phyloP scores from a whole-genome alignment of 257 asterid species.

The Penstemon eatonii region DNA sequence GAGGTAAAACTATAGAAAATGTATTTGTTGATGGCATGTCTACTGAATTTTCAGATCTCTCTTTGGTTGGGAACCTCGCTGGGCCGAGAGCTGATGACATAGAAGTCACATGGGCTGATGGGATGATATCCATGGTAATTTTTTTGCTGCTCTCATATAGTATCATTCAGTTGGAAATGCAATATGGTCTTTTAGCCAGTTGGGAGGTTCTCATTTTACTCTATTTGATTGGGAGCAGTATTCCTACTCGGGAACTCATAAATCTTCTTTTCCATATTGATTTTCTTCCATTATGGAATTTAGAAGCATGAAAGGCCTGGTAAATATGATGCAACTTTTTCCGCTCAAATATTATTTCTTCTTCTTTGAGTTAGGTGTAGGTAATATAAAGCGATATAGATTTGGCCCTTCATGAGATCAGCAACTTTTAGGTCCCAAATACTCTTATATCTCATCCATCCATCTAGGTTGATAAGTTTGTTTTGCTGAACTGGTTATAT shows the following conservation, averaged over 20 bases:
- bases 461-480: too few relatives aligned
- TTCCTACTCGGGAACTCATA: neutral
- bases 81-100: slow-evolving; percentile 87
- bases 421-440: too few relatives aligned
- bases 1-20: slow-evolving; percentile 33
- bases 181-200: neutral
- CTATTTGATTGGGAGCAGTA: neutral
- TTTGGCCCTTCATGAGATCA: too few relatives aligned
- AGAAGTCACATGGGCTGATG: slow-evolving; percentile 99
- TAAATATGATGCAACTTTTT: neutral
- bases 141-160: slow-evolving; percentile 13
- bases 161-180: neutral
- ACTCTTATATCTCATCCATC: too few relatives aligned
- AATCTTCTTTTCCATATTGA: neutral
- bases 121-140: slow-evolving; percentile 86
- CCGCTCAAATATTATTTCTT: too few relatives aligned
- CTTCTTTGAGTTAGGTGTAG: too few relatives aligned
- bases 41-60: slow-evolving; percentile 66
- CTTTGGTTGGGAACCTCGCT: slow-evolving; percentile 98
- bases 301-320: neutral
- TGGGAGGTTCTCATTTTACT: neutral
- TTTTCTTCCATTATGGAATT: neutral
- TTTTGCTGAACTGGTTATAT: neutral
- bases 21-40: slow-evolving; percentile 40
- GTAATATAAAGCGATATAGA: too few relatives aligned